phyloP scores from a whole-genome alignment of 2,329 filamentous ascomycete species.

The Raffaelea deltoideospora region DNA sequence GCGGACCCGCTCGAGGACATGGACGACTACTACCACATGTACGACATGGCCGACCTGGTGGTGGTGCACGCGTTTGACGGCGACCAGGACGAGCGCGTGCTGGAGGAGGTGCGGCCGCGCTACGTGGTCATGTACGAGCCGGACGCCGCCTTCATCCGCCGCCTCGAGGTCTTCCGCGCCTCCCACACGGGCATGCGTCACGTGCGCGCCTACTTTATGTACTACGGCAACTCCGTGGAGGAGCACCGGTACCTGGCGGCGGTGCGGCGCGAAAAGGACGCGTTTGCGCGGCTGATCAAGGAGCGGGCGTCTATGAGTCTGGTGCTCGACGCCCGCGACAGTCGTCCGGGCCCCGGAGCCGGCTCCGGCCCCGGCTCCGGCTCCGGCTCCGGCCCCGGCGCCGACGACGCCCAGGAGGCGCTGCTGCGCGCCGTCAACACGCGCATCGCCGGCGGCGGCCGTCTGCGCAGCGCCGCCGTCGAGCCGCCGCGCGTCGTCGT shows the following conservation, averaged over 20 bases:
- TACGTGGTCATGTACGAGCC: slow-evolving; percentile 99
- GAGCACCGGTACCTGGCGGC: slow-evolving; percentile 85
- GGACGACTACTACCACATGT: slow-evolving; percentile 84
- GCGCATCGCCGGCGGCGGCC: slow-evolving; percentile 83
- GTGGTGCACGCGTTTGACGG: slow-evolving; percentile 89
- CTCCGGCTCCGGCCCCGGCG: slow-evolving; percentile 25
- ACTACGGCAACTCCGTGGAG: slow-evolving; percentile 87
- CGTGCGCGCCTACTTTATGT: slow-evolving; percentile 91
- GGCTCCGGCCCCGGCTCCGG: slow-evolving; percentile 38
- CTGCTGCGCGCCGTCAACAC: slow-evolving; percentile 95
- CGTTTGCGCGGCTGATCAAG: slow-evolving; percentile 87
- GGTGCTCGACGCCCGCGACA: slow-evolving; percentile 62
- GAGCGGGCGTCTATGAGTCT: slow-evolving; percentile 89
- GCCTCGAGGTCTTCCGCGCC: slow-evolving; percentile 89
- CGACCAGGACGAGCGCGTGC: slow-evolving; percentile 88
- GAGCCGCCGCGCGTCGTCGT: slow-evolving; percentile 82
- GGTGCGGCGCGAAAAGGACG: slow-evolving; percentile 89
- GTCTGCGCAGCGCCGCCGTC: slow-evolving; percentile 72
- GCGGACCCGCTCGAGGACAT: slow-evolving; percentile 75
- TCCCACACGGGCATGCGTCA: slow-evolving; percentile 82
- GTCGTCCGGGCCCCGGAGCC: too few species aligned
- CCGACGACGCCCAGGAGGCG: slow-evolving; percentile 72
- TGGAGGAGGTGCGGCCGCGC: slow-evolving; percentile 82
- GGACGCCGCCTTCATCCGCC: slow-evolving; percentile 81
- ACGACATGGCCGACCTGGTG: slow-evolving; percentile 78